These are phyloP conservation scores for Saccharomycopsis sp. DNA, from an alignment of 805 yeast genomes.

Conservation along the genomic window DNA sequence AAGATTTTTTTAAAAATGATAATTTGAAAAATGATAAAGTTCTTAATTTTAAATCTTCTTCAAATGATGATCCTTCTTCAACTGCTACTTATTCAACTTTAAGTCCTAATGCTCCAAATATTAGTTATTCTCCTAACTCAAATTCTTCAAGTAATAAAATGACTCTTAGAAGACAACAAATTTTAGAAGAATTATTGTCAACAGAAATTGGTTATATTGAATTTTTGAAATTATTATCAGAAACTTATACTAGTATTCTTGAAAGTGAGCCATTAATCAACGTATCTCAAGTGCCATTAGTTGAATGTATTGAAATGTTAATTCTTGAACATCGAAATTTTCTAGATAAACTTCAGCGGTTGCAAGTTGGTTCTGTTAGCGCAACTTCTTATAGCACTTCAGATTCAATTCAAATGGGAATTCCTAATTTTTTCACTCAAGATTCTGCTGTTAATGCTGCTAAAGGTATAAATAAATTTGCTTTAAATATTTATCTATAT, in stretches of 20 bases:
- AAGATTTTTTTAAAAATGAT: too few species aligned
- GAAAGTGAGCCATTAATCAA: slow-evolving; percentile 24
- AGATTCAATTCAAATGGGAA: not conserved
- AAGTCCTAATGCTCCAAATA: slow-evolving; percentile 2
- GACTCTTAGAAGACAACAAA: slow-evolving; percentile 21
- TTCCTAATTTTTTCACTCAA: not conserved
- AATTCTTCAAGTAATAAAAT: slow-evolving; percentile 19
- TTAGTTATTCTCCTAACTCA: slow-evolving; percentile 16
- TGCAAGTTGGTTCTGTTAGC: slow-evolving; percentile 9
- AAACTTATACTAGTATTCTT: slow-evolving; percentile 33
- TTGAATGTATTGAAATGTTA: slow-evolving; percentile 20
- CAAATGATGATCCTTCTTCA: too few species aligned
- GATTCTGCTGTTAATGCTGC: not conserved
- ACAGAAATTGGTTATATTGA: slow-evolving; percentile 40
- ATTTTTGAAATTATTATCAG: slow-evolving; percentile 32
- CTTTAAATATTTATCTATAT: slow-evolving; percentile 24
- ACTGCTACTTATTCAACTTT: not conserved
- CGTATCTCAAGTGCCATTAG: slow-evolving; percentile 28
- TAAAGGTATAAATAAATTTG: slow-evolving; percentile 11
- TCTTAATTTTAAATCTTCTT: too few species aligned
- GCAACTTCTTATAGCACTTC: slow-evolving; percentile 1
- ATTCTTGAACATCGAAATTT: slow-evolving; percentile 26
- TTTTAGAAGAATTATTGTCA: slow-evolving; percentile 36
- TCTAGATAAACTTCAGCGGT: slow-evolving; percentile 21
- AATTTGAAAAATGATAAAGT: too few species aligned